Conservation (phyloP, 2,329 filamentous ascomycete genomes). For the Trichoderma harzianum region DNA sequence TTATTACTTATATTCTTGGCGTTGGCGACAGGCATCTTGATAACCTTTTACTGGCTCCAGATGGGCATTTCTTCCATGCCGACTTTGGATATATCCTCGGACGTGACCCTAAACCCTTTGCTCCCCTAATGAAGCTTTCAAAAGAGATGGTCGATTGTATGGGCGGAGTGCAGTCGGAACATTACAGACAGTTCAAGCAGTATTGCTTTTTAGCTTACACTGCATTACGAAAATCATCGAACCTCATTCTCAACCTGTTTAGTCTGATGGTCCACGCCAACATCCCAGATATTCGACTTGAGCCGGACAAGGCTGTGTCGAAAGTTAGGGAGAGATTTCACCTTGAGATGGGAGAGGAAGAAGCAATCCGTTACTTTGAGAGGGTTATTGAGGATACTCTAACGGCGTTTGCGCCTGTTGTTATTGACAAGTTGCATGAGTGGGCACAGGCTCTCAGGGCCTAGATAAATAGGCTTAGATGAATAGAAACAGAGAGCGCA, state of each 20-base stretch:
- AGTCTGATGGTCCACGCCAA: conserved; percentile 97
- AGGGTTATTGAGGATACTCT: conserved; percentile 86
- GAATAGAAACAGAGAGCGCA: background rate
- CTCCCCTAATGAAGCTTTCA: conserved; percentile 92
- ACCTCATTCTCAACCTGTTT: conserved; percentile 91
- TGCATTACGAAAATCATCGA: conserved; percentile 82
- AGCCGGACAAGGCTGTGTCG: conserved; percentile 88
- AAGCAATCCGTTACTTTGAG: conserved; percentile 84
- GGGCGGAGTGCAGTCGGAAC: conserved; percentile 76
- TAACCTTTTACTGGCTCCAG: conserved; percentile 85
- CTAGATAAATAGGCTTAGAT: conserved; percentile 51
- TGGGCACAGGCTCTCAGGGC: conserved; percentile 87
- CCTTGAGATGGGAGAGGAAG: conserved; percentile 85
- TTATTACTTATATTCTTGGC: conserved; percentile 95
- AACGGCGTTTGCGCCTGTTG: conserved; percentile 83
- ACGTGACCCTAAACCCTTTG: conserved; percentile 94
- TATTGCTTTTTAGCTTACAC: conserved; percentile 96
- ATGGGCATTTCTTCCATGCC: conserved; percentile 95
- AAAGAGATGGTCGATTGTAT: conserved; percentile 99
- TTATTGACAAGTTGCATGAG: conserved; percentile 93
- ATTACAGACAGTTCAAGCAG: conserved; percentile 87
- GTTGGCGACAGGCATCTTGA: conserved; percentile 95
- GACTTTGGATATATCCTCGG: conserved; percentile 98
- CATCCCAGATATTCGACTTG: conserved; percentile 89
- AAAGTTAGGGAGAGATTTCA: conserved; percentile 96